phyloP scores from a whole-genome alignment of 495 filamentous ascomycete genomes.

The Talaromyces nanjingensis region DNA sequence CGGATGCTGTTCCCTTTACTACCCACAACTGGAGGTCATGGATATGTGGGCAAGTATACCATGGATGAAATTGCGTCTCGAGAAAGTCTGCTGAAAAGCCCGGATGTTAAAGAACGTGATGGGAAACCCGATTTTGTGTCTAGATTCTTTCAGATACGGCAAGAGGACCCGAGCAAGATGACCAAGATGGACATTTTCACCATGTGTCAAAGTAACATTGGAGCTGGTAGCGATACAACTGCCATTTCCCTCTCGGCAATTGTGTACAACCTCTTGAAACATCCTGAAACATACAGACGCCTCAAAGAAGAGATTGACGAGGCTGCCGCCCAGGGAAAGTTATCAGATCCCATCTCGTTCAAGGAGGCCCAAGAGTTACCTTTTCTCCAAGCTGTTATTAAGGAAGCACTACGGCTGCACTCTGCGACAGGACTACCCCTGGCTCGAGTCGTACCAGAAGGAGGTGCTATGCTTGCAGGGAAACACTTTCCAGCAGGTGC shows the following conservation, averaged over 20 bases:
- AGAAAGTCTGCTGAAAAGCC: background rate
- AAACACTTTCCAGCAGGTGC: constrained; percentile 41
- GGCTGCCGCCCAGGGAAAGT: constrained; percentile 4
- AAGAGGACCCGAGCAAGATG: background rate
- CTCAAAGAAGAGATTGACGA: constrained; percentile 23
- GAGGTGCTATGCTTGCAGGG: constrained; percentile 41
- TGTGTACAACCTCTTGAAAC: constrained; percentile 20
- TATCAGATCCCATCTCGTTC: constrained; percentile 13
- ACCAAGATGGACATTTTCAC: background rate
- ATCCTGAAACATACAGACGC: constrained; percentile 14
- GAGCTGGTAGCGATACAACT: constrained; percentile 27
- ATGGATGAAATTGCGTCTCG: background rate
- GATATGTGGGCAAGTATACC: background rate
- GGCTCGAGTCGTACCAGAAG: constrained; percentile 55
- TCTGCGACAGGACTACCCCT: constrained; percentile 55
- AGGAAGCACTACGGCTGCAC: constrained; percentile 62
- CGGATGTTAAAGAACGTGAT: background rate
- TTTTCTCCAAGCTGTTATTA: constrained; percentile 62
- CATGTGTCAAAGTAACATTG: constrained; percentile 18
- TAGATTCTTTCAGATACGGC: background rate
- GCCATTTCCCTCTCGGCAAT: constrained; percentile 18
- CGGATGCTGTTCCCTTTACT: background rate
- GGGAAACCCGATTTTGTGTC: background rate
- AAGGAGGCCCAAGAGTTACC: constrained; percentile 26
- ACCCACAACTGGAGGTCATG: background rate